These are phyloP conservation scores for Candida sp. DNA, from an alignment of 1,139 yeast species.

Conservation along the genomic window DNA sequence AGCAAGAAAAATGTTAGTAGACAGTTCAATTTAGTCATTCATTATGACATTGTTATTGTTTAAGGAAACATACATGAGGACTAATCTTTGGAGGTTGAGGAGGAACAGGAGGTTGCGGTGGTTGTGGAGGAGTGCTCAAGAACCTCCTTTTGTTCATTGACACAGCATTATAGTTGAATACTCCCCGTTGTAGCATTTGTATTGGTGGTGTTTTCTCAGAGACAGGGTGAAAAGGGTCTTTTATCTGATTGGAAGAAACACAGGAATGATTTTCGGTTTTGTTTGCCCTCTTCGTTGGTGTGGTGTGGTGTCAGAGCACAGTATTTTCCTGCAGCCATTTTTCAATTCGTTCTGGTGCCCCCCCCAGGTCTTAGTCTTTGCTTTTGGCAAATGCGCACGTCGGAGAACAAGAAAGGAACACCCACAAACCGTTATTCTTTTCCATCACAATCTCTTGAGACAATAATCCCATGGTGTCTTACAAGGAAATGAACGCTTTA, in stretches of 20 bases:
- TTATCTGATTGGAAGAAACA: too few relatives aligned
- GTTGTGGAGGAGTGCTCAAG: neutral
- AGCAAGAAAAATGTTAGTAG: constrained; percentile 1
- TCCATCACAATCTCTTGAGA: neutral
- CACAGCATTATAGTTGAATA: too few relatives aligned
- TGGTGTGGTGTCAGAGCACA: neutral
- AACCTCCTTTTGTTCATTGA: neutral
- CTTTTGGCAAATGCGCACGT: neutral
- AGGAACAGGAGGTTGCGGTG: neutral
- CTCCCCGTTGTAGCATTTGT: neutral
- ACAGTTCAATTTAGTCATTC: neutral
- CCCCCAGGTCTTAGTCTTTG: neutral
- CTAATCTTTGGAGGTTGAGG: constrained; percentile 8
- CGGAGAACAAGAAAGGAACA: neutral
- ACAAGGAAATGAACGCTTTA: too few relatives aligned
- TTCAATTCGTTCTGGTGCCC: too few relatives aligned
- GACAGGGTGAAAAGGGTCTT: neutral
- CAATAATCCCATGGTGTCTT: too few relatives aligned
- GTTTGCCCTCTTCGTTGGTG: neutral
- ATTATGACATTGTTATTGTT: neutral
- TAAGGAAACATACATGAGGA: constrained; percentile 19
- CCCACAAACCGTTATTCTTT: neutral
- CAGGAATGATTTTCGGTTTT: too few relatives aligned
- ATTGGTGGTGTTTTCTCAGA: too few relatives aligned
- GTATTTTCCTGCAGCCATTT: too few relatives aligned